Conservation (phyloP, 2,329 filamentous ascomycete genomes). For the Trichoderma sp. region DNA sequence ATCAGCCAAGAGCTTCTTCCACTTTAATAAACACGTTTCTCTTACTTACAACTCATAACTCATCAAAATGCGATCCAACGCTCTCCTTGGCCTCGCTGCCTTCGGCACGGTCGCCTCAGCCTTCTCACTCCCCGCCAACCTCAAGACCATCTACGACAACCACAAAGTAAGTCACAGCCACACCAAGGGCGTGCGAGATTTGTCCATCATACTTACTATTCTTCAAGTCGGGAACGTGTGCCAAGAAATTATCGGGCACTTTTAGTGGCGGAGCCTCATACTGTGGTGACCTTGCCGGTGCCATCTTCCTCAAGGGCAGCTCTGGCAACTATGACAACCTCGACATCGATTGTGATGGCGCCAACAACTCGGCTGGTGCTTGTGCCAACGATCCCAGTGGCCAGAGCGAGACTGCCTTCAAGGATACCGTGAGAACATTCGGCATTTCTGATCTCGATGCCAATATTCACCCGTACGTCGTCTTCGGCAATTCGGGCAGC, state of each 20-base stretch:
- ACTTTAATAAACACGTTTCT: background rate
- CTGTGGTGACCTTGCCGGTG: constrained; percentile 37
- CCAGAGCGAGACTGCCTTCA: constrained; percentile 18
- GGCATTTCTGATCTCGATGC: constrained; percentile 19
- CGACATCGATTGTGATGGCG: constrained; percentile 20
- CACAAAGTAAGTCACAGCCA: constrained; percentile 9
- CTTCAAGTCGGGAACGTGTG: constrained; percentile 31
- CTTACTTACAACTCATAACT: background rate
- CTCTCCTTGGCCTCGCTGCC: constrained; percentile 11
- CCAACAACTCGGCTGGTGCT: constrained; percentile 17
- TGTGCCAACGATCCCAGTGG: constrained; percentile 19
- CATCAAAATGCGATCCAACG: constrained; percentile 14
- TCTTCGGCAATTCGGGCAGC: constrained; percentile 14
- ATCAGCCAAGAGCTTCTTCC: background rate
- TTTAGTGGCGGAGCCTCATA: constrained; percentile 21
- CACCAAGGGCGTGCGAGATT: background rate
- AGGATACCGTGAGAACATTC: constrained; percentile 12
- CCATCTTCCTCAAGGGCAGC: constrained; percentile 28
- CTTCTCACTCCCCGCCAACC: constrained; percentile 20
- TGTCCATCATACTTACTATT: background rate
- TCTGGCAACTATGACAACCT: constrained; percentile 20
- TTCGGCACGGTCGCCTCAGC: constrained; percentile 22
- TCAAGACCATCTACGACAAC: constrained; percentile 20
- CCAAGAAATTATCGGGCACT: constrained; percentile 23
- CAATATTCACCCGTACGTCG: constrained; percentile 19